Evolutionary conservation across 2,329 filamentous ascomycete genomes (phyloP).

Genomic region (Stachybotrys elegans): DNA sequence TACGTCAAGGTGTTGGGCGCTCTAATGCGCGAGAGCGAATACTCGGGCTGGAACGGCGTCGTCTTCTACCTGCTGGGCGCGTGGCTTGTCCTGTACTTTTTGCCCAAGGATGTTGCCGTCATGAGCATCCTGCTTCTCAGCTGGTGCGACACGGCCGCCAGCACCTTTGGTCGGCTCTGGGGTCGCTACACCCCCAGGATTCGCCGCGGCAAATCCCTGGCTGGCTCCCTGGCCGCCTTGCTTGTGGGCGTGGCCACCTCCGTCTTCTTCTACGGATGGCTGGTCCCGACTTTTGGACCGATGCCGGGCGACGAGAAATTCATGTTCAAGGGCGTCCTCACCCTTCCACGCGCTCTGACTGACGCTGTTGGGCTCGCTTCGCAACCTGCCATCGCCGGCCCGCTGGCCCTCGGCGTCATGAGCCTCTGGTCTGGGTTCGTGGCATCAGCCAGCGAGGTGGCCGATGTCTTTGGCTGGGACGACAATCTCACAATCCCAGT

Average conservation of each 20-base stretch:
- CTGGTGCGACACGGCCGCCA: slow-evolving; percentile 97
- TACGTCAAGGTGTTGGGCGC: slow-evolving; percentile 84
- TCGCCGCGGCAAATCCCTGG: slow-evolving; percentile 83
- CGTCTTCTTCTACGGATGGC: slow-evolving; percentile 79
- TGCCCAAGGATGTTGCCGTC: slow-evolving; percentile 89
- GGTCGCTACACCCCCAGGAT: slow-evolving; percentile 84
- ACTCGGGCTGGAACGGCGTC: slow-evolving; percentile 89
- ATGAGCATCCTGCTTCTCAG: slow-evolving; percentile 86
- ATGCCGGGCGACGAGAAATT: slow-evolving; percentile 64
- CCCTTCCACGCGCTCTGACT: slow-evolving; percentile 58
- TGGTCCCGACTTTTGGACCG: slow-evolving; percentile 64
- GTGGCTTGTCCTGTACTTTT: slow-evolving; percentile 78
- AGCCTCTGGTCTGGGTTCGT: slow-evolving; percentile 84
- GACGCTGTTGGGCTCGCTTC: slow-evolving; percentile 56
- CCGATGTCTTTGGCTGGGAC: slow-evolving; percentile 91
- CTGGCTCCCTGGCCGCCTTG: slow-evolving; percentile 81
- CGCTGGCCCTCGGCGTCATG: slow-evolving; percentile 71
- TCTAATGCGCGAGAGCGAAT: slow-evolving; percentile 96
- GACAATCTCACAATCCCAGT: slow-evolving; percentile 97
- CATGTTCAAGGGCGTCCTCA: slow-evolving; percentile 74
- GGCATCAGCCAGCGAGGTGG: slow-evolving; percentile 81
- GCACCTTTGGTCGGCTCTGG: slow-evolving; percentile 86
- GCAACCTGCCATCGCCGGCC: slow-evolving; percentile 61
- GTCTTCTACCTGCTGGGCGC: slow-evolving; percentile 94
- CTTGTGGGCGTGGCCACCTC: slow-evolving; percentile 78